These are phyloP conservation scores for Pestalotiopsis sp. DNA, from an alignment of 2,329 filamentous ascomycete genomes.

Conservation along the genomic window DNA sequence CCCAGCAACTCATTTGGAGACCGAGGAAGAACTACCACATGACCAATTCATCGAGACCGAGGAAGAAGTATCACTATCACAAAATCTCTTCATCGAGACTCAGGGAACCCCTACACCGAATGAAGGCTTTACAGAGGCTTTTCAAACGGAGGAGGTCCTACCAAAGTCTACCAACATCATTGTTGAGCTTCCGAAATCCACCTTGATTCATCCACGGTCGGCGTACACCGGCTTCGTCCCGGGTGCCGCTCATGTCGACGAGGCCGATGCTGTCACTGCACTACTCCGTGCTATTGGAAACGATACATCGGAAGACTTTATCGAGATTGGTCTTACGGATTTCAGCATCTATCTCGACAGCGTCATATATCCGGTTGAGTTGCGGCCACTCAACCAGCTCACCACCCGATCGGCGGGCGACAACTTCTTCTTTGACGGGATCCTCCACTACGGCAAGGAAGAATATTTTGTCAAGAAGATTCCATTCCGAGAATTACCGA, in stretches of 20 bases:
- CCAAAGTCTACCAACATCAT: constrained; percentile 14
- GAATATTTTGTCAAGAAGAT: constrained; percentile 57
- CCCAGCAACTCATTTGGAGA: background rate
- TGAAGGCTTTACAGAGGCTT: background rate
- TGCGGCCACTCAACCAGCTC: constrained; percentile 58
- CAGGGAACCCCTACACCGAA: background rate
- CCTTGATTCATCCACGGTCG: constrained; percentile 26
- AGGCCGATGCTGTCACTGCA: constrained; percentile 33
- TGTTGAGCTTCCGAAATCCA: constrained; percentile 23
- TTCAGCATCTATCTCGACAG: constrained; percentile 60
- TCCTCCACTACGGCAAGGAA: constrained; percentile 47
- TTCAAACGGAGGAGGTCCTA: background rate
- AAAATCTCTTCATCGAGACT: background rate
- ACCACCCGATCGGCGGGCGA: constrained; percentile 37
- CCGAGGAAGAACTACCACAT: background rate
- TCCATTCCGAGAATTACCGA: constrained; percentile 59
- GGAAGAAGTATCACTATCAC: background rate
- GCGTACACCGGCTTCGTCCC: constrained; percentile 28
- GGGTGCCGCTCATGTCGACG: constrained; percentile 25
- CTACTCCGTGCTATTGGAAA: constrained; percentile 27
- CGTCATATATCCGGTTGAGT: constrained; percentile 43
- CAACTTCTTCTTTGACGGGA: constrained; percentile 61
- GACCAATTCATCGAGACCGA: background rate
- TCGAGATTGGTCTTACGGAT: constrained; percentile 56
- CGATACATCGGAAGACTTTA: constrained; percentile 29